Base-by-base conservation (phyloP, 2,329 filamentous ascomycete species). In the Cladosporium sp. region DNA sequence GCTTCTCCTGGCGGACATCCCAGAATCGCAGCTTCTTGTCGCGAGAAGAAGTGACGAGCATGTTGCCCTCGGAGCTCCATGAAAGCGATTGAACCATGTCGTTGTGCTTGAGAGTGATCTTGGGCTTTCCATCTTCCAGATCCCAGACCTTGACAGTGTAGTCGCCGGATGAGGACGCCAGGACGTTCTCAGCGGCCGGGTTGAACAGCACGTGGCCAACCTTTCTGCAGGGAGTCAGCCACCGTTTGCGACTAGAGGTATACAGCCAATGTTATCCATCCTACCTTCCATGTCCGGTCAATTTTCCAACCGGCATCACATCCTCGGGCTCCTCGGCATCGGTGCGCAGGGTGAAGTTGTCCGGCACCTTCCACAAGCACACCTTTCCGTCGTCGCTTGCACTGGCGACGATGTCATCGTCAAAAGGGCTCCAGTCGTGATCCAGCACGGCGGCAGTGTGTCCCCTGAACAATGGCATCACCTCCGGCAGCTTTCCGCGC, bases 171-270 rank as follows among this genome's bases (percentile, higher is more conserved):
- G 92, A 88, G 24, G 91, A 96, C 48, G 93, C 92, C 44, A 99
- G 86, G 60, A 99, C 86, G 71, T 95, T 95, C 68, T 96, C 90
- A 63, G 93, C 93, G 37, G 92, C 84, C 45, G 93, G 91, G 75
- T 99, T 97, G 80, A 97, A 99, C 49, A 96, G 82, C 59, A 99
- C 92, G 71, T 99, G 93, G 55, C 93, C 93, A 57, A 99, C 89
- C 74, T 99, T 99, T 72, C 92, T 95, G 68, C 54, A 50, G 15
- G 36, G 47, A 55, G 53, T 70, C 54, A 70, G 61, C 36, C 20
- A 18, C 38, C 20, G 3, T 41, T 17, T 39, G 22, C 11, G 11
- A n/a, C 7, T 22, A 27, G 9, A 27, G 3, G 11, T 13, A 32
- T 17, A 24, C 19, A 20, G 6, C 15, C 17, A 18, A 18, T 2